Evolutionary conservation across 805 yeast species (phyloP).

Genomic region (Hagleromyces aurorensis): DNA sequence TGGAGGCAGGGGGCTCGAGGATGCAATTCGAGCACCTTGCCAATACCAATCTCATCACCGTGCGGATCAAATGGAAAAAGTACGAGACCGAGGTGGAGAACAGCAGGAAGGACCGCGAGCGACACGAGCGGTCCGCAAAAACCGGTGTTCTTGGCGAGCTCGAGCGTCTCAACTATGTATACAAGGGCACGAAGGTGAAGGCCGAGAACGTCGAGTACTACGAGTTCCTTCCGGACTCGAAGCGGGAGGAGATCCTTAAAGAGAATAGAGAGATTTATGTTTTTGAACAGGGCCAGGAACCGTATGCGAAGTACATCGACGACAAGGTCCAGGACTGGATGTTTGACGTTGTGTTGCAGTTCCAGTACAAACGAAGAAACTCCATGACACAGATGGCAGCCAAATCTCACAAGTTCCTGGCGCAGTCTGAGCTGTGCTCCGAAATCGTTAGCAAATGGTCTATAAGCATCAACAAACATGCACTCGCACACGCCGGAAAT

Average conservation of each 20-base stretch:
- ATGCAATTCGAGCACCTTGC: constrained; percentile 25
- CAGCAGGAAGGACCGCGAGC: neutral
- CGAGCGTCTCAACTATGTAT: constrained; percentile 8
- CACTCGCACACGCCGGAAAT: constrained; percentile 48
- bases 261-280: constrained; percentile 17
- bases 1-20: constrained; percentile 1
- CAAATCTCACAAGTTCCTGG: constrained; percentile 5
- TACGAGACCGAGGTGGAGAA: constrained; percentile 2
- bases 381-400: constrained; percentile 9
- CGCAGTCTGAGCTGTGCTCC: constrained; percentile 1
- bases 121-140: constrained; percentile 1
- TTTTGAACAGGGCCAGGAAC: constrained; percentile 20
- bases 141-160: constrained; percentile 4
- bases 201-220: constrained; percentile 24
- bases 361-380: constrained; percentile 20
- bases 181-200: constrained; percentile 18
- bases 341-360: constrained; percentile 23
- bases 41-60: constrained; percentile 21
- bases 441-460: constrained; percentile 20
- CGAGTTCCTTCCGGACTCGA: constrained; percentile 22
- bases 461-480: constrained; percentile 22
- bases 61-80: constrained; percentile 20
- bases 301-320: constrained; percentile 10
- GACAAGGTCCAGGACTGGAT: constrained; percentile 8
- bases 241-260: constrained; percentile 16